Conservation (phyloP, 768 basidiomycete genomes). For the Amylocystis lapponica region DNA sequence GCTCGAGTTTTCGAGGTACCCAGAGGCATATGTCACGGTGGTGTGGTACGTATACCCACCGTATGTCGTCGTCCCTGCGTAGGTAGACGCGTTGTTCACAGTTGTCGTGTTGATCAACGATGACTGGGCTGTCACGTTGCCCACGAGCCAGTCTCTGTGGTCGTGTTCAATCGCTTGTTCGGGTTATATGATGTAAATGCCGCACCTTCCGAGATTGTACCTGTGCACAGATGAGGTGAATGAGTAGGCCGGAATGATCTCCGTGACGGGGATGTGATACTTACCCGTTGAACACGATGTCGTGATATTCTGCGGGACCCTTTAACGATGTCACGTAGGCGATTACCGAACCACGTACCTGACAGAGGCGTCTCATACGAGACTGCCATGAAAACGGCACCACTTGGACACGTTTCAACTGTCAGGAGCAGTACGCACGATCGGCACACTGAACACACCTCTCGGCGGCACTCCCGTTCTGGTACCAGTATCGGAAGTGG, state of each 20-base stretch:
- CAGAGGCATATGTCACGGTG: conserved; percentile 59
- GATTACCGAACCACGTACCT: conserved; percentile 31
- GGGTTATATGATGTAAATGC: neutral
- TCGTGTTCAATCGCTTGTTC: no score
- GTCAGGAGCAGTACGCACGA: neutral
- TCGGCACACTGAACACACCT: conserved; percentile 35
- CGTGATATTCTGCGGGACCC: conserved; percentile 44
- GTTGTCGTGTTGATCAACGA: conserved; percentile 35
- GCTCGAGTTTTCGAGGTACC: conserved; percentile 65
- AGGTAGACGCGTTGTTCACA: conserved; percentile 57
- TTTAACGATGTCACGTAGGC: neutral
- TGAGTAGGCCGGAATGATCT: no score
- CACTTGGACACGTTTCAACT: conserved; percentile 29
- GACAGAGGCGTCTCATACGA: conserved; percentile 69
- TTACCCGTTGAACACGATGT: conserved; percentile 69
- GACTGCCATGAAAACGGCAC: conserved; percentile 69
- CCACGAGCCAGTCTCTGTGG: conserved; percentile 74
- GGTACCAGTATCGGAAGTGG: conserved; percentile 87
- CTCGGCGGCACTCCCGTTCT: conserved; percentile 58
- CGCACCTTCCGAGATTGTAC: conserved; percentile 69
- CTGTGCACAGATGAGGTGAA: conserved; percentile 22
- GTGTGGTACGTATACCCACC: conserved; percentile 72
- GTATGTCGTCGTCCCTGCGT: conserved; percentile 55
- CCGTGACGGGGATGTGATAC: no score
- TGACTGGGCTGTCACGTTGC: conserved; percentile 61